These are phyloP conservation scores for Obba rivulosa DNA, from an alignment of 768 basidiomycete species.

Conservation along the genomic window DNA sequence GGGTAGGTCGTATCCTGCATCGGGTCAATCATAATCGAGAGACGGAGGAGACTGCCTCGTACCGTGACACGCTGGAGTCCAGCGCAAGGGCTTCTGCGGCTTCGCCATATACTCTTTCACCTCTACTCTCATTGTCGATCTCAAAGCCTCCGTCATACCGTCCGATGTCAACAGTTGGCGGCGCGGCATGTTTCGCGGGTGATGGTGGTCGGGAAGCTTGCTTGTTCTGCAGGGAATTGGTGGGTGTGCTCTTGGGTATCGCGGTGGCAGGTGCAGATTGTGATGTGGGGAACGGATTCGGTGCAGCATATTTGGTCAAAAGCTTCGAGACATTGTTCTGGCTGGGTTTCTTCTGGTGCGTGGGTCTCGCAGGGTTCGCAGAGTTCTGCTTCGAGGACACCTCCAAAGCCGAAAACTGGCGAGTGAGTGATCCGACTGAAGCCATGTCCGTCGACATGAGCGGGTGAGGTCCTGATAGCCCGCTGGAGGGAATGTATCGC, in stretches of 20 bases:
- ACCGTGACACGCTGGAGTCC: slow-evolving; percentile 75
- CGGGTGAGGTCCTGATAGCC: slow-evolving; percentile 5
- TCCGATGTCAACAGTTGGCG: slow-evolving; percentile 64
- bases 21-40: slow-evolving; percentile 5
- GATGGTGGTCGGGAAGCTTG: slow-evolving; percentile 26
- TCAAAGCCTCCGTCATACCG: slow-evolving; percentile 97
- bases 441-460: slow-evolving; percentile 28
- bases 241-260: slow-evolving; percentile 16
- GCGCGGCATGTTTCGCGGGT: slow-evolving; percentile 17
- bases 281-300: slow-evolving; percentile 37
- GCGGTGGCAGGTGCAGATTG: neutral
- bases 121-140: slow-evolving; percentile 75
- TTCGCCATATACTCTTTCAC: slow-evolving; percentile 69
- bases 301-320: slow-evolving; percentile 68
- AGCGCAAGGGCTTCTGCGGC: slow-evolving; percentile 78
- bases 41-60: slow-evolving; percentile 19
- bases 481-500: slow-evolving; percentile 1
- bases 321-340: slow-evolving; percentile 68
- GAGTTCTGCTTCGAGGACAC: slow-evolving; percentile 46
- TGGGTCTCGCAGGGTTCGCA: slow-evolving; percentile 26
- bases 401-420: slow-evolving; percentile 67
- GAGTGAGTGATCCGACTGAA: slow-evolving; percentile 48
- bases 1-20: slow-evolving; percentile 60
- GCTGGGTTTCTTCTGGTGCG: slow-evolving; percentile 47
- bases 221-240: slow-evolving; percentile 11